Conservation (phyloP, 192 early-diverging fungal genomes). For the Radiomyces spectabilis region DNA sequence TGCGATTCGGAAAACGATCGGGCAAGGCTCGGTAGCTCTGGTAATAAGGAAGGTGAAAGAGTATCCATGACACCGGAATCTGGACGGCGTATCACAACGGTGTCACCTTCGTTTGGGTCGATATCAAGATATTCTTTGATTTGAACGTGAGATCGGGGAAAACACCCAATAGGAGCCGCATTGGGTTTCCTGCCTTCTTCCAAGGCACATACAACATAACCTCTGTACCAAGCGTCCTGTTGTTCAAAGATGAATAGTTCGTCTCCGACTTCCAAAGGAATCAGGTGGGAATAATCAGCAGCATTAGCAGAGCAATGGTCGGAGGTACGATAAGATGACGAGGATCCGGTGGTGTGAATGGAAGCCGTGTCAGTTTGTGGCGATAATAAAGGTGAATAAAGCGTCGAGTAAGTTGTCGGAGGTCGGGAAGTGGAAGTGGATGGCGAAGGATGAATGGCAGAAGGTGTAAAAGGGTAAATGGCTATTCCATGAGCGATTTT, state of each 20-base stretch:
- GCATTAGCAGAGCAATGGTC: slow-evolving; percentile 3
- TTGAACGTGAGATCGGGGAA: slow-evolving; percentile 46
- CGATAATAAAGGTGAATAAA: slow-evolving; percentile 9
- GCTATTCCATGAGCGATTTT: slow-evolving; percentile 39
- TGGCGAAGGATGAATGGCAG: neutral
- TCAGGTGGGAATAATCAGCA: slow-evolving; percentile 2
- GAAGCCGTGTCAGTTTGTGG: slow-evolving; percentile 9
- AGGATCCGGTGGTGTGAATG: neutral
- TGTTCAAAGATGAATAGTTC: slow-evolving; percentile 50
- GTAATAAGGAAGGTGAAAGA: neutral
- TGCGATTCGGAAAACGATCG: slow-evolving; percentile 8
- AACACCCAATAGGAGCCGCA: slow-evolving; percentile 38
- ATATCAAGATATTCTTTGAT: slow-evolving; percentile 38
- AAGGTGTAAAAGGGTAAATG: slow-evolving; percentile 34
- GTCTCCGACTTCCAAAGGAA: slow-evolving; percentile 44
- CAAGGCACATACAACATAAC: slow-evolving; percentile 47
- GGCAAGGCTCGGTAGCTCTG: neutral
- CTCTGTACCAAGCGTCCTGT: slow-evolving; percentile 49
- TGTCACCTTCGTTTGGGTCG: slow-evolving; percentile 8
- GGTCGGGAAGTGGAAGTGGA: slow-evolving; percentile 5
- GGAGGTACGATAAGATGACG: slow-evolving; percentile 5
- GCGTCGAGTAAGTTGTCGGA: slow-evolving; percentile 11
- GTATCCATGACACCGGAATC: no score
- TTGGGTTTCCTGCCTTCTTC: slow-evolving; percentile 28
- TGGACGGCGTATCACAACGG: neutral